These are phyloP conservation scores for Penstemon eatonii DNA, from an alignment of 257 asterid genomes.

Conservation along the genomic window DNA sequence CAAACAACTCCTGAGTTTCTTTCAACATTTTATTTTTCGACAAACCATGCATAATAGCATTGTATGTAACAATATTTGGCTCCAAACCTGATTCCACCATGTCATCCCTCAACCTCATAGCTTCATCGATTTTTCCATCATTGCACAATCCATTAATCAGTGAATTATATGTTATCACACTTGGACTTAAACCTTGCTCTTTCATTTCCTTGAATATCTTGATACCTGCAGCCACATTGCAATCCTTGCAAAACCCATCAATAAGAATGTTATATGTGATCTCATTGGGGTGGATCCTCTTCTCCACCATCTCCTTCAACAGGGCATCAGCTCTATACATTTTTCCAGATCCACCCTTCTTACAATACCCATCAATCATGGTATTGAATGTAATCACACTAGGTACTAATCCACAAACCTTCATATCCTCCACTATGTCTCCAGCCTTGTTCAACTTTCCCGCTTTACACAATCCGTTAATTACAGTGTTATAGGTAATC, in stretches of 20 bases:
- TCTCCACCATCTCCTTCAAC: constrained; percentile 75
- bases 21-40: constrained; percentile 53
- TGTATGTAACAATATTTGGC: constrained; percentile 69
- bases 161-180: constrained; percentile 57
- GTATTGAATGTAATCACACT: constrained; percentile 71
- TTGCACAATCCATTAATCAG: constrained; percentile 66
- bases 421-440: constrained; percentile 84
- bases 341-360: constrained; percentile 71
- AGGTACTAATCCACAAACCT: constrained; percentile 56
- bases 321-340: constrained; percentile 65
- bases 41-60: constrained; percentile 58
- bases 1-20: constrained; percentile 67
- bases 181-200: constrained; percentile 49
- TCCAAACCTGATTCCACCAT: constrained; percentile 58
- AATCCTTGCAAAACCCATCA: constrained; percentile 82
- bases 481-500: constrained; percentile 59
- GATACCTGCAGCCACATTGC: constrained; percentile 50
- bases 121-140: constrained; percentile 61
- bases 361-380: constrained; percentile 70
- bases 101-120: constrained; percentile 54
- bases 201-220: constrained; percentile 68
- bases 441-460: constrained; percentile 76
- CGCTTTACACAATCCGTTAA: constrained; percentile 75
- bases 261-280: constrained; percentile 72
- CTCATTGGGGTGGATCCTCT: constrained; percentile 47